Base-by-base conservation (phyloP, 2,329 filamentous ascomycete genomes). In the Periconia sp. region DNA sequence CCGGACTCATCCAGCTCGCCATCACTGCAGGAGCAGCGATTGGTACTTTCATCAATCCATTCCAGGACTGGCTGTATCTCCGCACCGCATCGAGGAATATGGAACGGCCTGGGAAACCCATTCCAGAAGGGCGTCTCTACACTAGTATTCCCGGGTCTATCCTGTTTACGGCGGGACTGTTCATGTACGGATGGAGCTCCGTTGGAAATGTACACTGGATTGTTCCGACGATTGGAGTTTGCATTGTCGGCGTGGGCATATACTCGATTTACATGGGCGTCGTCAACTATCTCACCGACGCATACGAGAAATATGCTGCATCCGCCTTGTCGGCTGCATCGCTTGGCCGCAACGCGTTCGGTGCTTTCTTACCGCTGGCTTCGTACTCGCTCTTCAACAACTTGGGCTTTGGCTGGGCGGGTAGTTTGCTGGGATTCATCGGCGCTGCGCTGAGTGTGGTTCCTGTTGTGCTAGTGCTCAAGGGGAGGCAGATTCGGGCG, bases 221-320 rank as follows among this genome's bases (percentile, higher is more conserved):
- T 9, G 59, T 61, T 4, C 61, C 61, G 12, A 52, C 59, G 0
- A 55, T 63, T n/a, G 58, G 54, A 5, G 48, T 63, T 3, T 39
- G 41, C 4, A 55, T 57, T 30, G 58, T 65, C 12, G 57, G 62
- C 17, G 37, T 63, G 2, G 61, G 63, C 10, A 63, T 66, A 36
- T 65, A 61, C 44, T 50, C 45, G 8, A 77, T 76, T 9, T 71
- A 73, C 43, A 69, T 79, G 52, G 74, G 73, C 10, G 76, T 73
- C 2, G 69, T 77, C 4, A 79, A 79, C 56, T 77, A 77, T 36
- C 57, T 75, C 17, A 72, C 70, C 1, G 75, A 78, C 45, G 71
- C 75, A 0, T 78, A 78, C 43, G 73, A 75, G 22, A 68, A 73
- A 25, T 76, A 76, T 39, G 75, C 76, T 4, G 74, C 74, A 0